Percentiles rank a stretch among this genome's conserved stretches.
phyloP scores from a whole-genome alignment of 257 asterid genomes.

The Nicotiana tomentosiformis region DNA sequence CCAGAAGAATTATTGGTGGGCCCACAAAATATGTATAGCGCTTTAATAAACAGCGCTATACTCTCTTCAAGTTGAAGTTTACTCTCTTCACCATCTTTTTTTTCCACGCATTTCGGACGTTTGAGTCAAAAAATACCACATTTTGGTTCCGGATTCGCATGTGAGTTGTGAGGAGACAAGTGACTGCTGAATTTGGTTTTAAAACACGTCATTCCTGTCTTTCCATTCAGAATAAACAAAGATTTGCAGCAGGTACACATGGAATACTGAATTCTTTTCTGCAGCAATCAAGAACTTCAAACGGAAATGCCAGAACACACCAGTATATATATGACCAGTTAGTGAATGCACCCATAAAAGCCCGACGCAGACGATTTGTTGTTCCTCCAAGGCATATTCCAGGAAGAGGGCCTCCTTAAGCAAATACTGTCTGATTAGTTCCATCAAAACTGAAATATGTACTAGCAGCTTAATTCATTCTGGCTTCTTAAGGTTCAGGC shows the following conservation, averaged over 20 bases:
- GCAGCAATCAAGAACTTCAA: background rate
- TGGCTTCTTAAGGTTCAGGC: constrained; percentile 79
- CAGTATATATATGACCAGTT: background rate
- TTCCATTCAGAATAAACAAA: background rate
- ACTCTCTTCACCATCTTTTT: too few species aligned
- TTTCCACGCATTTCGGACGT: too few species aligned
- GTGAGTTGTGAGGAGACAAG: background rate
- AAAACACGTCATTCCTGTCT: background rate
- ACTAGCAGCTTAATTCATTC: constrained; percentile 29
- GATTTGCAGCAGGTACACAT: background rate
- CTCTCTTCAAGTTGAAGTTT: too few species aligned
- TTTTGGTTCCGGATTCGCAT: too few species aligned
- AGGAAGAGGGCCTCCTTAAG: background rate
- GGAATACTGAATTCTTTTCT: background rate
- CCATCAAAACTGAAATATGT: background rate
- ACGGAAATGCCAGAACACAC: background rate
- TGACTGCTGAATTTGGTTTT: background rate
- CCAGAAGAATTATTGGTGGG: too few species aligned
- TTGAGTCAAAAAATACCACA: too few species aligned
- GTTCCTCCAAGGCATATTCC: background rate
- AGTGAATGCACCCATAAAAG: background rate
- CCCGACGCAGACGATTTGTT: background rate
- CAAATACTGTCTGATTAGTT: background rate
- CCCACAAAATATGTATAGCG: too few species aligned
- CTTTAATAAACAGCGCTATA: too few species aligned